These are phyloP conservation scores for Naganishia cerealis DNA, from an alignment of 1,284 basidiomycete species.

Conservation along the genomic window DNA sequence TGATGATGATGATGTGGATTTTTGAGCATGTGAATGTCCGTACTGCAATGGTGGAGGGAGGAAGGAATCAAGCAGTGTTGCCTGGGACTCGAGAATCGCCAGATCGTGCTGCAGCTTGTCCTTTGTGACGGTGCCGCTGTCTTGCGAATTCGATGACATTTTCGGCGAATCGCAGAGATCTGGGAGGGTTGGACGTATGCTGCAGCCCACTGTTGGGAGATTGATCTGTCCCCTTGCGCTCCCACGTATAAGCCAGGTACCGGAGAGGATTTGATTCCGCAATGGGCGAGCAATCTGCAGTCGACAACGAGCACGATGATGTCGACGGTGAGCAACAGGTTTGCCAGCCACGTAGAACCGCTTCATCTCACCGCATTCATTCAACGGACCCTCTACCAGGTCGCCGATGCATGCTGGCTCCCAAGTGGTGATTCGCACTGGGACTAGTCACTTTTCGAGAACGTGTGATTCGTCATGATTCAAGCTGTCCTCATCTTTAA, in stretches of 20 bases:
- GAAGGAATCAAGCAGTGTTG: constrained; percentile 16
- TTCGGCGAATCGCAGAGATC: too few relatives aligned
- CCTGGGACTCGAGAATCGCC: constrained; percentile 1
- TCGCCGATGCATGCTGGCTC: not conserved
- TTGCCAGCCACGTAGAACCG: too few relatives aligned
- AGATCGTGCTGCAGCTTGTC: constrained; percentile 8
- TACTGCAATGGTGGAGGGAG: constrained; percentile 1
- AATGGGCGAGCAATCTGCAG: not conserved
- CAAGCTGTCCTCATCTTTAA: constrained; percentile 77
- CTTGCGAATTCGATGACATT: not conserved
- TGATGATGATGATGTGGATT: not conserved
- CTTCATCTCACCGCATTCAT: not conserved
- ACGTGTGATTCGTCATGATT: constrained; percentile 65
- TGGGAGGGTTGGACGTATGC: too few relatives aligned
- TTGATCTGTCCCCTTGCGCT: too few relatives aligned
- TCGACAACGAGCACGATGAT: too few relatives aligned
- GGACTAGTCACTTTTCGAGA: not conserved
- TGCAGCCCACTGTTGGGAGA: too few relatives aligned
- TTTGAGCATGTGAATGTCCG: not conserved
- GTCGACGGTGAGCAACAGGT: too few relatives aligned
- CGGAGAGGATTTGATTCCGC: constrained; percentile 2
- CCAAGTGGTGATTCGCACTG: not conserved
- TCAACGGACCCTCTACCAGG: not conserved
- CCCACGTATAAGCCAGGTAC: too few relatives aligned
- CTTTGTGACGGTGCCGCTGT: not conserved